Evolutionary conservation across 2,329 filamentous ascomycete species (phyloP).

Genomic region (Leptographium galeiforme): DNA sequence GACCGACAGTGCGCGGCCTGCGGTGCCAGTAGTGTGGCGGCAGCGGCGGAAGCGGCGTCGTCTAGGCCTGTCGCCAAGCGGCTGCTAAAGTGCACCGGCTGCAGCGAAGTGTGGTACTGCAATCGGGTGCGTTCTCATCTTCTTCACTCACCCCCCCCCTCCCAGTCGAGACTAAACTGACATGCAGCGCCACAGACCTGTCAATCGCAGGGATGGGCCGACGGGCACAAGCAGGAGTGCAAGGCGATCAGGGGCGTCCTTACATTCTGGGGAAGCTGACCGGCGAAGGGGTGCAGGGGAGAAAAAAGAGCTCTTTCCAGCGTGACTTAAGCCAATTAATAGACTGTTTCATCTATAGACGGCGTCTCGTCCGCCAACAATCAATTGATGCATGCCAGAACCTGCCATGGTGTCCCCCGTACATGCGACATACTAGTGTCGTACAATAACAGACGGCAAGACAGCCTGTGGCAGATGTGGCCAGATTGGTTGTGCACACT

Average conservation of each 20-base stretch:
- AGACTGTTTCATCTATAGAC: no score
- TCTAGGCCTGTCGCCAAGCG: neutral
- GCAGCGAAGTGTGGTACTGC: slow-evolving; percentile 30
- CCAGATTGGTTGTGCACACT: no score
- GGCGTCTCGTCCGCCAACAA: no score
- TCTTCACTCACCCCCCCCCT: neutral
- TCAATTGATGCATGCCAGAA: no score
- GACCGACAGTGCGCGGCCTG: neutral
- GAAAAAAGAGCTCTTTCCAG: no score
- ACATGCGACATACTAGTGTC: no score
- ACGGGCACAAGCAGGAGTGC: slow-evolving; percentile 30
- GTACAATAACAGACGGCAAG: no score
- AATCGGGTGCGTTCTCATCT: slow-evolving; percentile 24
- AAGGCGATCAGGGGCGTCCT: slow-evolving; percentile 27
- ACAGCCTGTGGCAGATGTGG: no score
- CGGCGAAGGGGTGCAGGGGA: no score
- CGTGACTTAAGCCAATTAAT: no score
- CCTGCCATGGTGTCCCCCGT: no score
- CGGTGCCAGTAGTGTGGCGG: neutral
- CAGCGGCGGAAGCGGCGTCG: neutral
- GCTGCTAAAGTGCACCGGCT: slow-evolving; percentile 28
- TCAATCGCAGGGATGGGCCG: slow-evolving; percentile 28
- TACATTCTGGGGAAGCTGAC: slow-evolving; percentile 18
- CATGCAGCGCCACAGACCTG: slow-evolving; percentile 20
- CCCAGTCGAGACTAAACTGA: neutral